Percentiles rank a stretch among this genome's conserved stretches.
These are phyloP conservation scores for Acorus calamus DNA, from an alignment of 106 monocot species.

Conservation along the genomic window DNA sequence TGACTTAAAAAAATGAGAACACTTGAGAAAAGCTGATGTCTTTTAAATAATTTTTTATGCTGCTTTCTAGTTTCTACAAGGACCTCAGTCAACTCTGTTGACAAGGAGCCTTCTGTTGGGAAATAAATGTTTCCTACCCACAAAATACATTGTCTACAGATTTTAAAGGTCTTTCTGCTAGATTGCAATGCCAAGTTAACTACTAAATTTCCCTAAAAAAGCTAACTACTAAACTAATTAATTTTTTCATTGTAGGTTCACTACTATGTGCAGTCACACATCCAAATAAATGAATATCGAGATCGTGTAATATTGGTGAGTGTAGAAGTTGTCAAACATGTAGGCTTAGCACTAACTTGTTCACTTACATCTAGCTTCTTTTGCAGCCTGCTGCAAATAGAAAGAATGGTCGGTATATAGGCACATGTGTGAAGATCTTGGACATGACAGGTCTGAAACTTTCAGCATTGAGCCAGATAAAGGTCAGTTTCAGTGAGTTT, in stretches of 20 bases:
- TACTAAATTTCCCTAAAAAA: too few relatives aligned
- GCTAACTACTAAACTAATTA: background rate
- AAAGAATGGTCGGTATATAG: slow-evolving; percentile 4
- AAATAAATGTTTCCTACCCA: too few relatives aligned
- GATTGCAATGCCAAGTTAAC: too few relatives aligned
- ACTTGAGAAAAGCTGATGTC: too few relatives aligned
- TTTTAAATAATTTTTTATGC: too few relatives aligned
- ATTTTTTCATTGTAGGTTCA: slow-evolving; percentile 46
- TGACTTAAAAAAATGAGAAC: too few relatives aligned
- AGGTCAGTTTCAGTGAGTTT: slow-evolving; percentile 29
- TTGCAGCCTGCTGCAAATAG: slow-evolving; percentile 49
- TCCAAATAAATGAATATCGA: slow-evolving; percentile 95
- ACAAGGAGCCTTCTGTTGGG: too few relatives aligned
- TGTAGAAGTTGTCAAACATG: background rate
- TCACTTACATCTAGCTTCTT: background rate
- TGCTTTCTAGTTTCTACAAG: too few relatives aligned
- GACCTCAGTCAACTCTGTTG: too few relatives aligned
- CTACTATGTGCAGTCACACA: slow-evolving; percentile 89
- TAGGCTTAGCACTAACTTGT: background rate
- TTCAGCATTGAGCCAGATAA: slow-evolving; percentile 61
- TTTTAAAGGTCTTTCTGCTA: too few relatives aligned
- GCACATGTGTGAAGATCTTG: slow-evolving; percentile 19
- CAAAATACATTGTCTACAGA: too few relatives aligned
- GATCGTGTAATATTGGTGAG: slow-evolving; percentile 75
- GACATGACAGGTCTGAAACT: slow-evolving; percentile 29